Evolutionary conservation across 495 filamentous ascomycete species (phyloP).

Genomic region (Astrothelium subdiscretum): DNA sequence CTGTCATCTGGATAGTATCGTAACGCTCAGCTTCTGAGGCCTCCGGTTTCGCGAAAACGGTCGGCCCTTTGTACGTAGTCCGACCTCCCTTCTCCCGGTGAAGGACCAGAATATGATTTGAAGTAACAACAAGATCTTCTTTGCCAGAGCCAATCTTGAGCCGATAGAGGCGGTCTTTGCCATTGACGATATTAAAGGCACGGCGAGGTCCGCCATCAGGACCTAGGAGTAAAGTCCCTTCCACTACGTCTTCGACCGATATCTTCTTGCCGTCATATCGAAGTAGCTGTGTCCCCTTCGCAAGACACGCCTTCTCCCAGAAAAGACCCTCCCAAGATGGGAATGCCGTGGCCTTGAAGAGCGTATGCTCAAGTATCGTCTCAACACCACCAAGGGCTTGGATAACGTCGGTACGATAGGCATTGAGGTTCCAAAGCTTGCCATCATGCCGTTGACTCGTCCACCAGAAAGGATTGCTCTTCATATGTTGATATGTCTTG

Average conservation of each 20-base stretch:
- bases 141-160: constrained; percentile 27
- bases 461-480: constrained; percentile 99
- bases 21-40: constrained; percentile 12
- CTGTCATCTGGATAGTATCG: constrained; percentile 34
- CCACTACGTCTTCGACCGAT: constrained; percentile 37
- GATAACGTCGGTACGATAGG: constrained; percentile 96
- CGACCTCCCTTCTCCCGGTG: constrained; percentile 23
- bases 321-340: constrained; percentile 98
- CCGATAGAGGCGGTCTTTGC: constrained; percentile 35
- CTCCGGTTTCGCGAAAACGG: constrained; percentile 6
- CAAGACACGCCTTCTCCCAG: constrained; percentile 71
- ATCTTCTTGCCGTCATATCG: constrained; percentile 32
- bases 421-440: constrained; percentile 97
- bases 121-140: constrained; percentile 37
- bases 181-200: constrained; percentile 38
- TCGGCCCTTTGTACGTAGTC: constrained; percentile 3
- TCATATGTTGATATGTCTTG: constrained; percentile 98
- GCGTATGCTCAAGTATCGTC: constrained; percentile 93
- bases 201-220: constrained; percentile 36
- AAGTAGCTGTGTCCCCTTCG: constrained; percentile 30
- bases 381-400: constrained; percentile 99
- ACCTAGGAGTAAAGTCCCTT: constrained; percentile 37
- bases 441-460: constrained; percentile 96
- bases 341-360: constrained; percentile 98
- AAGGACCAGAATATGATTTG: constrained; percentile 39